Base-by-base conservation (phyloP, 192 early-diverging fungal species). In the Mortierella antarctica region DNA sequence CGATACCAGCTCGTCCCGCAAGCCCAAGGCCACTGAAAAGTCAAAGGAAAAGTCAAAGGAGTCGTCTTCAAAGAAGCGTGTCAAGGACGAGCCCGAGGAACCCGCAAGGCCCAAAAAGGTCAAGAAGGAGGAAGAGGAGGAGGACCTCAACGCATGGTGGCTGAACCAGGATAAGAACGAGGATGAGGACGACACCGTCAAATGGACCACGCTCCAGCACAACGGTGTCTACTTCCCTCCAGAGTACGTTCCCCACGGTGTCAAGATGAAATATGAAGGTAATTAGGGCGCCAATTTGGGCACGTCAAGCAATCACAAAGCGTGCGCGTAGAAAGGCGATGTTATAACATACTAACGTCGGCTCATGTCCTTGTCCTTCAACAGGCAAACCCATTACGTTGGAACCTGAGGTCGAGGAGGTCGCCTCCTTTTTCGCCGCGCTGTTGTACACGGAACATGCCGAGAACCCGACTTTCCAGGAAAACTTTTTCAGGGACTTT, bases 401-500 rank as follows among this genome's bases (percentile, higher is more conserved):
- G 41, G 84, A 82, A 1, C 92, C 96, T 1, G 91, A 91, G 42
- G 92, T 93, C 5, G 98, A 99, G 82, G 98, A 99, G 70, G 94
- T 99, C 0, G 98, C 98, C 2, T 93, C 89, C 13, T 99, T 98
- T 80, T 99, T 92, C 88, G 98, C 96, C 23, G 93, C 89, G 14
- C 60, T 97, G 23, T 66, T 99, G 8, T 94, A 89, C 20, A 95
- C 95, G 0, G 95, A 98, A 47, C 89, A 93, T 41, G 95, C 85
- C 6, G 86, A 91, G 66, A 98, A 98, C 74, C 87, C 88, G 31
- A 89, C 86, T 17, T 99, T 99, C 76, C 88, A 90, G 67, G 86
- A 88, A 62, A 99, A 99, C 89, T 99, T 99, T 72, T 99, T 99
- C 77, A 76, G 67, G 17, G 98, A 99, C 77, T 99, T 94, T 82